Evolutionary conservation across 2,329 filamentous ascomycete genomes (phyloP).

Genomic region (Tolypocladium amazonense): DNA sequence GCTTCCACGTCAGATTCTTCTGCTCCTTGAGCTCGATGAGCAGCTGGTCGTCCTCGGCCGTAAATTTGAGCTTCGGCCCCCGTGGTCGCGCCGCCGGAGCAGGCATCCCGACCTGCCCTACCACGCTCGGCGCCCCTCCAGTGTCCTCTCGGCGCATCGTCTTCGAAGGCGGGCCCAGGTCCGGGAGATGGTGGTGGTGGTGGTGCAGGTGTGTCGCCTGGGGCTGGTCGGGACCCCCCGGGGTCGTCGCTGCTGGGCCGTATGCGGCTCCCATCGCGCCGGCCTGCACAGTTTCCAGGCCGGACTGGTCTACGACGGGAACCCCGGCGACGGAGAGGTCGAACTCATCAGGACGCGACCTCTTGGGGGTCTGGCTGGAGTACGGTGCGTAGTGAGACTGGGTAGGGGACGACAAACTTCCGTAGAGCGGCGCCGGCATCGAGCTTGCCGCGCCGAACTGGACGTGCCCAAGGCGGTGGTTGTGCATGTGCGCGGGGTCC

Average conservation of each 20-base stretch:
- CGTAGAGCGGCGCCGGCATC: slow-evolving; percentile 41
- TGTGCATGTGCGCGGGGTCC: slow-evolving; percentile 43
- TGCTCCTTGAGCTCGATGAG: slow-evolving; percentile 89
- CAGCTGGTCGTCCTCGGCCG: slow-evolving; percentile 78
- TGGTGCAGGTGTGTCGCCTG: slow-evolving; percentile 42
- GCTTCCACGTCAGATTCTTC: slow-evolving; percentile 92
- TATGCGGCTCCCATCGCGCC: slow-evolving; percentile 41
- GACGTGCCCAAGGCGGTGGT: slow-evolving; percentile 39
- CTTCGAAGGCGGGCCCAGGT: slow-evolving; percentile 59
- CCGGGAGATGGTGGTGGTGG: slow-evolving; percentile 72
- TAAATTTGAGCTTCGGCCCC: slow-evolving; percentile 89
- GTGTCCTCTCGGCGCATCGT: slow-evolving; percentile 51
- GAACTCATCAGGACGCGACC: slow-evolving; percentile 47
- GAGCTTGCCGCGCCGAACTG: slow-evolving; percentile 41
- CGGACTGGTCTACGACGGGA: slow-evolving; percentile 41
- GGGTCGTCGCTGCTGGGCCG: slow-evolving; percentile 25
- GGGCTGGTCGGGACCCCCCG: neutral
- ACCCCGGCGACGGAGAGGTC: slow-evolving; percentile 42
- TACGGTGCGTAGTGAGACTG: slow-evolving; percentile 20
- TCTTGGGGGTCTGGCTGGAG: slow-evolving; percentile 31
- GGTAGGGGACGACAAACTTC: slow-evolving; percentile 33
- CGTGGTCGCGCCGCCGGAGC: slow-evolving; percentile 68
- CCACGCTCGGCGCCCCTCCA: slow-evolving; percentile 67
- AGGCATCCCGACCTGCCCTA: slow-evolving; percentile 82
- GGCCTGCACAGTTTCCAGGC: slow-evolving; percentile 45